These are phyloP conservation scores for Fomitopsis pulvina DNA, from an alignment of 768 basidiomycete species.

Conservation along the genomic window DNA sequence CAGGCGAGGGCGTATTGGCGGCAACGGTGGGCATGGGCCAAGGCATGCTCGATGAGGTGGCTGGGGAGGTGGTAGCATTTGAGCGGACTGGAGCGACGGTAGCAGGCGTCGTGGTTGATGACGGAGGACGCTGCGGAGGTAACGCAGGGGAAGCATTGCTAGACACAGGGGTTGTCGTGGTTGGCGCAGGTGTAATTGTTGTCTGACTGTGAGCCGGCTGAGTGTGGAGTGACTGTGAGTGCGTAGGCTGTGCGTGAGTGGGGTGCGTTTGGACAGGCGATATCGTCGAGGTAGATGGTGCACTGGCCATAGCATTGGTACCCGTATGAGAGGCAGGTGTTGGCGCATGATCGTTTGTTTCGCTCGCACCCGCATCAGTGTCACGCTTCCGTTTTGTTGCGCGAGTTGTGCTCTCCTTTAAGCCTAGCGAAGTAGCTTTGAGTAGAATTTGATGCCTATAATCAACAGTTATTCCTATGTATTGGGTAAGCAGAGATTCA, in stretches of 20 bases:
- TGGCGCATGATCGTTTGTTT: slow-evolving; percentile 8
- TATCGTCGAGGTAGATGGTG: slow-evolving; percentile 15
- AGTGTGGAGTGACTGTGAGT: slow-evolving; percentile 26
- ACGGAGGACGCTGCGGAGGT: slow-evolving; percentile 34
- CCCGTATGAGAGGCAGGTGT: slow-evolving; percentile 5
- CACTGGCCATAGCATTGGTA: slow-evolving; percentile 9
- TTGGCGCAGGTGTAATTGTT: slow-evolving; percentile 4
- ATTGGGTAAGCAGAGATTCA: neutral
- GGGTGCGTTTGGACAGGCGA: neutral
- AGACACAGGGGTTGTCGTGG: slow-evolving; percentile 29
- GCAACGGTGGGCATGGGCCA: slow-evolving; percentile 76
- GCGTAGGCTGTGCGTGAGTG: slow-evolving; percentile 1
- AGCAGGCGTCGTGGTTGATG: slow-evolving; percentile 9
- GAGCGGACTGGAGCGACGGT: slow-evolving; percentile 11
- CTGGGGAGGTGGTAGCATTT: slow-evolving; percentile 17
- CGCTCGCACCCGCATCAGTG: slow-evolving; percentile 23
- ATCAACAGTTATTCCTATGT: neutral
- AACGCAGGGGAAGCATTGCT: slow-evolving; percentile 44
- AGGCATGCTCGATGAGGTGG: slow-evolving; percentile 32
- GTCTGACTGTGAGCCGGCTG: slow-evolving; percentile 6
- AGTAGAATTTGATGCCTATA: slow-evolving; percentile 75
- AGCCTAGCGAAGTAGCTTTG: slow-evolving; percentile 70
- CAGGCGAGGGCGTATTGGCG: slow-evolving; percentile 48
- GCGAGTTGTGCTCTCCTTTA: slow-evolving; percentile 68
- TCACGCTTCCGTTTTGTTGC: slow-evolving; percentile 57